A percentile compares a stretch with the other conserved stretches of the same genome.
These are phyloP conservation scores for Solanum phureja DNA, from an alignment of 257 asterid genomes.

Conservation along the genomic window DNA sequence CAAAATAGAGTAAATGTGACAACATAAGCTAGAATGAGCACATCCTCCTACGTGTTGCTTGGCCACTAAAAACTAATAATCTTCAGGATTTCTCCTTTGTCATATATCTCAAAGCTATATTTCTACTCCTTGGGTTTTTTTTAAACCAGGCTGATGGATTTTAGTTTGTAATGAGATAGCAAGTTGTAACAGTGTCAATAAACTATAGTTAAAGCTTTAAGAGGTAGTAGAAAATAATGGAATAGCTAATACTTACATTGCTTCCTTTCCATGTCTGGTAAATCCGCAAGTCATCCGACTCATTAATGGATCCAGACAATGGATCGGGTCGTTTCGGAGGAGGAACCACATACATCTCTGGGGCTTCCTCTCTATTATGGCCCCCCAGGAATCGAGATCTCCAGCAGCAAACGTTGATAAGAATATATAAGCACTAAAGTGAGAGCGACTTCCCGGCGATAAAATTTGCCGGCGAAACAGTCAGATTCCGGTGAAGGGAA, in stretches of 20 bases:
- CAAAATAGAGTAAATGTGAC: neutral
- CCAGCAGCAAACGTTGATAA: slow-evolving; percentile 4
- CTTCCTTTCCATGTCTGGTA: slow-evolving; percentile 97
- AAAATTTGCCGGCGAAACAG: neutral
- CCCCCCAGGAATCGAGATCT: slow-evolving; percentile 4
- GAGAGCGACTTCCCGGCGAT: slow-evolving; percentile 7
- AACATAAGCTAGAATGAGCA: neutral
- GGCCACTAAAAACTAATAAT: neutral
- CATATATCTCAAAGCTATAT: neutral
- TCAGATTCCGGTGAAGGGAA: slow-evolving; percentile 8
- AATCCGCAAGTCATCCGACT: slow-evolving; percentile 53
- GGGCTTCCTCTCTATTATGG: neutral
- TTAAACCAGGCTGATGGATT: neutral
- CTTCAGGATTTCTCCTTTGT: neutral
- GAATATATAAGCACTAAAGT: neutral
- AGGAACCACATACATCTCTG: slow-evolving; percentile 72
- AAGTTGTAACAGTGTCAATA: too few relatives aligned
- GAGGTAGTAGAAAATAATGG: neutral
- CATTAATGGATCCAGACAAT: slow-evolving; percentile 58
- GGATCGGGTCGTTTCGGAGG: slow-evolving; percentile 76
- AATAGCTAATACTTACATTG: slow-evolving; percentile 44
- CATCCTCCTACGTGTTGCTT: neutral
- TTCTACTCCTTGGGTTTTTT: neutral
- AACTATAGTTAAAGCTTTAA: neutral
- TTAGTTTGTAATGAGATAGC: neutral